Percentiles rank a stretch among this genome's conserved stretches.
These are phyloP conservation scores for Myxozyma sirexii DNA, from an alignment of 805 yeast species.

Conservation along the genomic window DNA sequence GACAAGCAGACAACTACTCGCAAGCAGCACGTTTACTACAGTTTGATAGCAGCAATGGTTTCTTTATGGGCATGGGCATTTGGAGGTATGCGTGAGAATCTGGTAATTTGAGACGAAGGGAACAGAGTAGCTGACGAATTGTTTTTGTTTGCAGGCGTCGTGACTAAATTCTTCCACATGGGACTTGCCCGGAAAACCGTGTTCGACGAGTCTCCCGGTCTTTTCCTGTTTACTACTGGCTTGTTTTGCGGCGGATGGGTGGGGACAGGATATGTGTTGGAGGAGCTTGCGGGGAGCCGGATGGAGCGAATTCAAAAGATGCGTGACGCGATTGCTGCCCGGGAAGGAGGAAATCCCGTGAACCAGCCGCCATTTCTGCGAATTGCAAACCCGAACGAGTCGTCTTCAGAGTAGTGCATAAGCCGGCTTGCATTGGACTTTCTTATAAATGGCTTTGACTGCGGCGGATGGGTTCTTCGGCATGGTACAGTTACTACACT, in stretches of 20 bases:
- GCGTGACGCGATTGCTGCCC: not conserved
- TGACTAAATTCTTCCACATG: slow-evolving; percentile 43
- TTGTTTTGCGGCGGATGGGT: slow-evolving; percentile 39
- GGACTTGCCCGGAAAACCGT: slow-evolving; percentile 42
- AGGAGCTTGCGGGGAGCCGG: slow-evolving; percentile 20
- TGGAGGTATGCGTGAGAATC: not conserved
- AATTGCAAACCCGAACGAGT: not conserved
- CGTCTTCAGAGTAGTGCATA: not conserved
- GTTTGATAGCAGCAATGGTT: not conserved
- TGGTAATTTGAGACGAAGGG: not conserved
- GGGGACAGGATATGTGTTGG: slow-evolving; percentile 41
- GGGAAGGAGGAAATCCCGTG: slow-evolving; percentile 6
- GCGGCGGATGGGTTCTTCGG: no score
- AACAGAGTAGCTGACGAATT: no score
- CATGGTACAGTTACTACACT: not conserved
- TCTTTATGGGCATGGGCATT: slow-evolving; percentile 3
- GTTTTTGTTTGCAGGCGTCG: slow-evolving; percentile 36
- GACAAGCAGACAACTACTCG: no score
- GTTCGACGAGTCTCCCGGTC: slow-evolving; percentile 25
- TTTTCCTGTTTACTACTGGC: not conserved
- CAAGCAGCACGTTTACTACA: no score
- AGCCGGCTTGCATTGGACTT: no score
- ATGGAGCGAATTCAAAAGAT: not conserved
- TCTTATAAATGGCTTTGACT: no score
- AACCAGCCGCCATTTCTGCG: slow-evolving; percentile 1